Conservation (phyloP, 2,329 filamentous ascomycete genomes). For the Lecanoromycetidae sp. region DNA sequence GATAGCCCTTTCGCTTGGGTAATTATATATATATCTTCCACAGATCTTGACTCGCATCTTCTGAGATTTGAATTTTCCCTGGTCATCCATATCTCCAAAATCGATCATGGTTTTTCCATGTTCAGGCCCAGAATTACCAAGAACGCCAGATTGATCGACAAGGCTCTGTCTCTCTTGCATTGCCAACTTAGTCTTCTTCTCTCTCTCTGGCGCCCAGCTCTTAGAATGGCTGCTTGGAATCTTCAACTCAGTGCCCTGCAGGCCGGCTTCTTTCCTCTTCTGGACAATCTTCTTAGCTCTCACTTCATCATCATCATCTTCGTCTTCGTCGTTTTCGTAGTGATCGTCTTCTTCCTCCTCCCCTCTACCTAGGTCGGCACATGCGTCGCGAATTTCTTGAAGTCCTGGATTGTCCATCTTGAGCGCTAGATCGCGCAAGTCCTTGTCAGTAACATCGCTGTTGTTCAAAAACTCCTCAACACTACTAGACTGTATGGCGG, state of each 20-base stretch:
- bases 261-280: conserved; percentile 18
- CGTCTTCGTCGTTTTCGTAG: conserved; percentile 21
- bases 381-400: conserved; percentile 40
- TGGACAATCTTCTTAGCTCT: too few species aligned
- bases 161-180: conserved; percentile 11
- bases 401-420: conserved; percentile 37
- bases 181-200: conserved; percentile 23
- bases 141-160: too few species aligned
- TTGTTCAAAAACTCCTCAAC: conserved; percentile 36
- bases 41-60: conserved; percentile 37
- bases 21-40: conserved; percentile 40
- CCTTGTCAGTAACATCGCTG: conserved; percentile 30
- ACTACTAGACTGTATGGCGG: conserved; percentile 33
- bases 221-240: conserved; percentile 10
- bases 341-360: conserved; percentile 28
- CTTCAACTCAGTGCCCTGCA: conserved; percentile 18
- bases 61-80: conserved; percentile 22
- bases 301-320: conserved; percentile 4
- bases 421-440: conserved; percentile 37
- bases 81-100: conserved; percentile 28
- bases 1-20: conserved; percentile 37
- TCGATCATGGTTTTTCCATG: conserved; percentile 23
- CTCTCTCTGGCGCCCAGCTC: conserved; percentile 25
- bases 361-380: conserved; percentile 36
- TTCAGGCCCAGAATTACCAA: too few species aligned